Conservation (phyloP, 257 asterid species). For the Solanum sejunctum region DNA sequence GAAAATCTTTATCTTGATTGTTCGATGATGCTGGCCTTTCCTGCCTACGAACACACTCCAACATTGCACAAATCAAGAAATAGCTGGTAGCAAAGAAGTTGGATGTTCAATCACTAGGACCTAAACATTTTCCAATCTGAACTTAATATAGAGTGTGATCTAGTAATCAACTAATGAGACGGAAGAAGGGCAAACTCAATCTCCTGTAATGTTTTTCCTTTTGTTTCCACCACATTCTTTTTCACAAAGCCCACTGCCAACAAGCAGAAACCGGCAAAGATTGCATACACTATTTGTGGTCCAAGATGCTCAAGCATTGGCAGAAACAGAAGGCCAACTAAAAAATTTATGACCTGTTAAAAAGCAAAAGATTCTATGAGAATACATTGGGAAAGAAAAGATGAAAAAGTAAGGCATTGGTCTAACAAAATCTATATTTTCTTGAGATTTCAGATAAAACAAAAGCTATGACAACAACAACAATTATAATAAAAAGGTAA, state of each 20-base stretch:
- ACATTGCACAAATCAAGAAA: neutral
- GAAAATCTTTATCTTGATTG: neutral
- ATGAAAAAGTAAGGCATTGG: neutral
- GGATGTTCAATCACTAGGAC: neutral
- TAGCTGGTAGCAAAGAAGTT: neutral
- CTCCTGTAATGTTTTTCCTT: slow-evolving; percentile 85
- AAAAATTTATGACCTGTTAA: slow-evolving; percentile 63
- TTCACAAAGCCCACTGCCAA: slow-evolving; percentile 40
- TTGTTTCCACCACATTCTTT: slow-evolving; percentile 65
- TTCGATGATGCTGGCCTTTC: neutral
- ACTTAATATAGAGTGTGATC: neutral
- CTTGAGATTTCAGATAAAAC: neutral
- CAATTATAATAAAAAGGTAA: neutral
- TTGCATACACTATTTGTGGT: slow-evolving; percentile 51
- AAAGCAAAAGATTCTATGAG: neutral
- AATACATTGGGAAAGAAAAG: neutral
- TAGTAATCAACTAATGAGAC: slow-evolving; percentile 15
- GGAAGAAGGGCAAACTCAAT: slow-evolving; percentile 64
- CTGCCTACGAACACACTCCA: neutral
- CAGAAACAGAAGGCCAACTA: slow-evolving; percentile 69
- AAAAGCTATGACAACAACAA: neutral
- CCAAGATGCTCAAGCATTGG: slow-evolving; percentile 67
- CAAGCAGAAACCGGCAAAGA: slow-evolving; percentile 50
- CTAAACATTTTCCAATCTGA: neutral
- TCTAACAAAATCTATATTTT: neutral